A percentile compares a stretch with the other conserved stretches of the same genome.
Conservation (phyloP, 2,329 filamentous ascomycete species). For the Aureobasidium sp. region DNA sequence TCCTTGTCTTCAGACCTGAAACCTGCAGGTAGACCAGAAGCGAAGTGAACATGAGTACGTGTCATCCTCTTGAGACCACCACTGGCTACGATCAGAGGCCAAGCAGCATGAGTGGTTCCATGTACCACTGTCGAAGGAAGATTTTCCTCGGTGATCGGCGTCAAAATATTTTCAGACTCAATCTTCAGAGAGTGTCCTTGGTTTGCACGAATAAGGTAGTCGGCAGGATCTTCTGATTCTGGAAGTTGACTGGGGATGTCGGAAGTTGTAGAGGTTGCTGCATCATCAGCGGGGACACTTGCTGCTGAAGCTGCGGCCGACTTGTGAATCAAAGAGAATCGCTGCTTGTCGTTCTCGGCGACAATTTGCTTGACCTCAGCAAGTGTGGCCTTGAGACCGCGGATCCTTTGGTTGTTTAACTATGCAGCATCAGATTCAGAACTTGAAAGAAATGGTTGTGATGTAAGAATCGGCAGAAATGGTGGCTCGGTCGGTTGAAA, state of each 20-base stretch:
- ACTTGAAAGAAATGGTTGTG: neutral
- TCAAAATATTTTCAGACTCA: slow-evolving; percentile 64
- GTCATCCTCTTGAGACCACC: slow-evolving; percentile 78
- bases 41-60: slow-evolving; percentile 86
- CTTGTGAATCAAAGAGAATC: slow-evolving; percentile 68
- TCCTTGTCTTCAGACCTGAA: slow-evolving; percentile 28
- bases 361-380: slow-evolving; percentile 66
- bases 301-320: slow-evolving; percentile 21
- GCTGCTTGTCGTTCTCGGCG: slow-evolving; percentile 75
- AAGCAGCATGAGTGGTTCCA: slow-evolving; percentile 80
- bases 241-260: slow-evolving; percentile 23
- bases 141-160: slow-evolving; percentile 52
- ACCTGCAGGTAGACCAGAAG: slow-evolving; percentile 57
- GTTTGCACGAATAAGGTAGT: slow-evolving; percentile 88
- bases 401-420: slow-evolving; percentile 55
- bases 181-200: slow-evolving; percentile 84
- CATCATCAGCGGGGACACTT: slow-evolving; percentile 18
- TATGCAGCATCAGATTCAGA: slow-evolving; percentile 23
- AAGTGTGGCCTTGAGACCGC: slow-evolving; percentile 65
- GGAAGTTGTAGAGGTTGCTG: slow-evolving; percentile 20
- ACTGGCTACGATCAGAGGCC: slow-evolving; percentile 63
- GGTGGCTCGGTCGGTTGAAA: neutral
- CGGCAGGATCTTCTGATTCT: slow-evolving; percentile 46
- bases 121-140: slow-evolving; percentile 58
- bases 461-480: neutral